phyloP scores from a whole-genome alignment of 805 yeast genomes.

The Grigorovia humatica region DNA sequence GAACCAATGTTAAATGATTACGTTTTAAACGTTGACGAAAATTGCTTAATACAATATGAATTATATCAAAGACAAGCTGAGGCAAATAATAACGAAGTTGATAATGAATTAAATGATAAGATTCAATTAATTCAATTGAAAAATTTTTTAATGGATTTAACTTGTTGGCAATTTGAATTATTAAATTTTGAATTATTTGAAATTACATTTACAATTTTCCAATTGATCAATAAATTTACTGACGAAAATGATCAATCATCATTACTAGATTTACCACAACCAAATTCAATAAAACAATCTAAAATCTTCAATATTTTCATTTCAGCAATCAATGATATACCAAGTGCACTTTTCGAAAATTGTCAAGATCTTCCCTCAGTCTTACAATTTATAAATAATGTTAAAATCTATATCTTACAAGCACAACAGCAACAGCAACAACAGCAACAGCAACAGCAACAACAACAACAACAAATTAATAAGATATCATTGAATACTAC shows the following conservation, averaged over 20 bases:
- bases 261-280: conserved; percentile 15
- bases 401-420: conserved; percentile 6
- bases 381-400: conserved; percentile 14
- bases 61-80: conserved; percentile 25
- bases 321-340: conserved; percentile 16
- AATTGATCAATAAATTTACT: conserved; percentile 23
- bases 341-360: conserved; percentile 16
- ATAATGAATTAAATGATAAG: conserved; percentile 24
- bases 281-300: conserved; percentile 17
- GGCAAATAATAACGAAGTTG: conserved; percentile 20
- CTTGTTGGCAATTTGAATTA: conserved; percentile 39
- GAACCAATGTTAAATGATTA: conserved; percentile 51
- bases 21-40: conserved; percentile 34
- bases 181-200: conserved; percentile 24
- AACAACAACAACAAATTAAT: conserved; percentile 3
- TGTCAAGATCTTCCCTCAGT: conserved; percentile 20
- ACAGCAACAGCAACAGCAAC: conserved; percentile 11
- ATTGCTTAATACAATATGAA: conserved; percentile 33
- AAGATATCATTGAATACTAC: not conserved
- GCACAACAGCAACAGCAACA: not conserved
- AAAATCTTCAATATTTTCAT: conserved; percentile 18
- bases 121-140: conserved; percentile 37
- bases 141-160: conserved; percentile 39
- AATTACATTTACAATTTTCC: conserved; percentile 23
- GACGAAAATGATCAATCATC: conserved; percentile 24